These are phyloP conservation scores for Bipolaris bicolor DNA, from an alignment of 2,329 filamentous ascomycete species.

Conservation along the genomic window DNA sequence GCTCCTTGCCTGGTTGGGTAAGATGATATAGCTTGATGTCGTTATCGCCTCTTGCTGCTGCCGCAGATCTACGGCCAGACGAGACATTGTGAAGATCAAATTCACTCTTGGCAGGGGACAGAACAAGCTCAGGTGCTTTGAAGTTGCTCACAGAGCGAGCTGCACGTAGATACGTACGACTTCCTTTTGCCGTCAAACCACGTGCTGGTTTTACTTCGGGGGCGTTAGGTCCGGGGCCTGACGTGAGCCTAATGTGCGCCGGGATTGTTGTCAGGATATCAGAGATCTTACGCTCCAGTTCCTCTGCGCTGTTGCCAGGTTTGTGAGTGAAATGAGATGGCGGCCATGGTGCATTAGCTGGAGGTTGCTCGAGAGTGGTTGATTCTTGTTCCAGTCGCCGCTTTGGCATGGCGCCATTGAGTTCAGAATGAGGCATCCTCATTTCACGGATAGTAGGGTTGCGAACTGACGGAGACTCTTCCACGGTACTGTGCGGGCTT, in stretches of 20 bases:
- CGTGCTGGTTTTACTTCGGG: conserved; percentile 39
- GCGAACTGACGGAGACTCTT: conserved; percentile 48
- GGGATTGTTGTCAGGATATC: conserved; percentile 79
- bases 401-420: conserved; percentile 54
- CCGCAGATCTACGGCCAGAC: conserved; percentile 39
- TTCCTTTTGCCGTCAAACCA: conserved; percentile 34
- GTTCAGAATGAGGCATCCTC: conserved; percentile 45
- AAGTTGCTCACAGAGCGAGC: conserved; percentile 40
- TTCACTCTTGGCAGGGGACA: conserved; percentile 47
- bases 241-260: conserved; percentile 75
- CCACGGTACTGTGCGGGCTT: conserved; percentile 36
- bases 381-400: conserved; percentile 40
- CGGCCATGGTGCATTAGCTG: conserved; percentile 40
- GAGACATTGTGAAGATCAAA: conserved; percentile 32
- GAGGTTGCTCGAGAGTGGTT: conserved; percentile 47
- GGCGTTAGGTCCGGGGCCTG: conserved; percentile 38
- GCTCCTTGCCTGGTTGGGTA: conserved; percentile 78
- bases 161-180: conserved; percentile 42
- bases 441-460: conserved; percentile 33
- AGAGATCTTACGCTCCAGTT: conserved; percentile 80
- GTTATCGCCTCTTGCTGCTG: conserved; percentile 45
- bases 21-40: conserved; percentile 94
- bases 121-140: conserved; percentile 46
- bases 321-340: conserved; percentile 44
- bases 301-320: conserved; percentile 54